Evolutionary conservation across 148 eudicot species (phyloP), one percentile per base, ranked within the genome.

Genomic region (Chenopodium suecicum): DNA sequence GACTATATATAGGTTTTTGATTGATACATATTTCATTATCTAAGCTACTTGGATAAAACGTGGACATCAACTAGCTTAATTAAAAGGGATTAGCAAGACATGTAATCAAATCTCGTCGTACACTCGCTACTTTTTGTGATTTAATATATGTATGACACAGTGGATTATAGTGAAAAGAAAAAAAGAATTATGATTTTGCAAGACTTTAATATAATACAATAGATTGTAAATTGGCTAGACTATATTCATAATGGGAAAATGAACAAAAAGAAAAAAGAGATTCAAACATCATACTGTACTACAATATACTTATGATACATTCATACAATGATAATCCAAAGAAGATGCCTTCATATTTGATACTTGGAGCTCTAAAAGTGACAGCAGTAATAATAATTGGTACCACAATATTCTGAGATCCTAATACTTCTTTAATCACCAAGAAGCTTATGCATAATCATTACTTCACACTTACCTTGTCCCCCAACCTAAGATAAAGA

Each of bases 381-480:
- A 19, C 1, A 10, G 50, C 46, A 20, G 50, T 47, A 72, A 48
- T 77, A 77, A 82, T 82, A 11, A 77, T 46, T 74, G 4, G 78
- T 41, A 82, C 65, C 70, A 82, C 65, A 82, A 71, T 17, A 14
- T 77, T 47, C 4, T 29, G 58, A 37, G 63, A 58, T 29, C 60
- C 58, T 77, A 74, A 77, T 56, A 14, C 60, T 60, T 44, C 48
- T 82, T 77, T 82, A 82, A 69, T 82, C 60, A 76, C 20, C 6
- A 58, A 14, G 73, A 48, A 77, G 54, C 70, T 76, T 44, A 50
- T 82, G 78, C 81, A 78, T 78, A 22, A 78, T 82, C 76, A 82
- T 82, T 82, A 64, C 78, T 70, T 62, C 73, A 64, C 81, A 78
- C 78, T 71, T n/a, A 31, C 73, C 17, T 72, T 82, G 85, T 82